A percentile compares a stretch with the other conserved stretches of the same genome.
Conservation (phyloP, 495 filamentous ascomycete species). For the Penicillium cinerascens region DNA sequence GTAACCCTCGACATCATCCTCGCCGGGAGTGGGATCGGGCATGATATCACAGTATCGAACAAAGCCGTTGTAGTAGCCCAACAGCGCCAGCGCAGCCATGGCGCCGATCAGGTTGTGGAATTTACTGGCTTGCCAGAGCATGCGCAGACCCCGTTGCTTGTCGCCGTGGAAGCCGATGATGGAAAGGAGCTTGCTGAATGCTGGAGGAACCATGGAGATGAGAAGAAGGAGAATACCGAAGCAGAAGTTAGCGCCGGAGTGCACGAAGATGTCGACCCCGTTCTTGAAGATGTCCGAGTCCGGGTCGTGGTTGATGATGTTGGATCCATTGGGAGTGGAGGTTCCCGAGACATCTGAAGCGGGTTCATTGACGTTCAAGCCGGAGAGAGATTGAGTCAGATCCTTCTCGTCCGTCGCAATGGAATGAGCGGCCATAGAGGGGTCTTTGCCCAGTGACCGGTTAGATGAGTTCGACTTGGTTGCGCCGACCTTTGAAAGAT, state of each 20-base stretch:
- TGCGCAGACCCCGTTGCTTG: conserved; percentile 71
- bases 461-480: conserved; percentile 12
- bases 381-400: conserved; percentile 30
- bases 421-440: not conserved
- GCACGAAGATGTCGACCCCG: conserved; percentile 78
- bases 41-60: conserved; percentile 86
- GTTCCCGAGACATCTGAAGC: conserved; percentile 13
- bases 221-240: conserved; percentile 83
- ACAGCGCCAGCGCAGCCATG: conserved; percentile 74
- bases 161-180: conserved; percentile 93
- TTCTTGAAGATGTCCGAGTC: conserved; percentile 58
- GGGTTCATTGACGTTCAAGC: conserved; percentile 23
- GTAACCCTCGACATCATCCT: conserved; percentile 60
- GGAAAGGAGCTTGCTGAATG: conserved; percentile 76
- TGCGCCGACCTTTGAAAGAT: conserved; percentile 17
- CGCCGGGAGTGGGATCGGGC: conserved; percentile 50
- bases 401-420: conserved; percentile 11
- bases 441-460: conserved; percentile 3
- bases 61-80: conserved; percentile 85
- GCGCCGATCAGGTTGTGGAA: conserved; percentile 88
- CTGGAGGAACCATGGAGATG: conserved; percentile 86
- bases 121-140: conserved; percentile 91
- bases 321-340: conserved; percentile 20
- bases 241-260: conserved; percentile 83
- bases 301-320: conserved; percentile 44